These are phyloP conservation scores for Penicillium sp. DNA, from an alignment of 2,329 filamentous ascomycete species.

Conservation along the genomic window DNA sequence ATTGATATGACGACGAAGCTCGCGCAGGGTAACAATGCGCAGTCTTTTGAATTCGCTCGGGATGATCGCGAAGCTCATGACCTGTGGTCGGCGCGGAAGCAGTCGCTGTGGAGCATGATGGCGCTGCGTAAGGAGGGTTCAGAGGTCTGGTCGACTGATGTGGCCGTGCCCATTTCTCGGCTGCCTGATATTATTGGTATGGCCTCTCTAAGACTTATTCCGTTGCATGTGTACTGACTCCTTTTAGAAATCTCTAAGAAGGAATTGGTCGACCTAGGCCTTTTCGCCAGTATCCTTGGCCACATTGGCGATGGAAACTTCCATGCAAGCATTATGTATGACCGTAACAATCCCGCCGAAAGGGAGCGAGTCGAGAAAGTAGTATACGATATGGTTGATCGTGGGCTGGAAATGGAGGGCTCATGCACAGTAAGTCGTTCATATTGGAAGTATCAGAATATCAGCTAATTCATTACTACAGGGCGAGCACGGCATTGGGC, in stretches of 20 bases:
- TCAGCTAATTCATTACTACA: slow-evolving; percentile 16
- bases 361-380: slow-evolving; percentile 72
- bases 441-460: not conserved
- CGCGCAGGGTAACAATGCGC: slow-evolving; percentile 57
- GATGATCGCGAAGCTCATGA: slow-evolving; percentile 53
- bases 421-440: slow-evolving; percentile 65
- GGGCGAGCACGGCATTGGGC: slow-evolving; percentile 81
- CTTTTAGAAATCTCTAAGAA: slow-evolving; percentile 74
- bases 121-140: slow-evolving; percentile 53
- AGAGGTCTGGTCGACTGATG: slow-evolving; percentile 61
- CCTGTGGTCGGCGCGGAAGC: slow-evolving; percentile 60
- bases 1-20: slow-evolving; percentile 67
- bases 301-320: slow-evolving; percentile 95
- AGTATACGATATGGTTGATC: slow-evolving; percentile 84
- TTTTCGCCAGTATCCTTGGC: slow-evolving; percentile 84
- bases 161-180: slow-evolving; percentile 59
- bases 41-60: slow-evolving; percentile 55
- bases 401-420: slow-evolving; percentile 91
- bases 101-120: slow-evolving; percentile 61
- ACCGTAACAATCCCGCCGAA: slow-evolving; percentile 66
- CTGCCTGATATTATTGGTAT: slow-evolving; percentile 60
- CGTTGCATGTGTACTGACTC: slow-evolving; percentile 11
- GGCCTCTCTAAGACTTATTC: not conserved
- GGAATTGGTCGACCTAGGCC: slow-evolving; percentile 78
- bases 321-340: slow-evolving; percentile 88